Percentiles rank a stretch among this genome's conserved stretches.
These are phyloP conservation scores for Ammopiptanthus mongolicus DNA, from an alignment of 306 rosid genomes.

Conservation along the genomic window DNA sequence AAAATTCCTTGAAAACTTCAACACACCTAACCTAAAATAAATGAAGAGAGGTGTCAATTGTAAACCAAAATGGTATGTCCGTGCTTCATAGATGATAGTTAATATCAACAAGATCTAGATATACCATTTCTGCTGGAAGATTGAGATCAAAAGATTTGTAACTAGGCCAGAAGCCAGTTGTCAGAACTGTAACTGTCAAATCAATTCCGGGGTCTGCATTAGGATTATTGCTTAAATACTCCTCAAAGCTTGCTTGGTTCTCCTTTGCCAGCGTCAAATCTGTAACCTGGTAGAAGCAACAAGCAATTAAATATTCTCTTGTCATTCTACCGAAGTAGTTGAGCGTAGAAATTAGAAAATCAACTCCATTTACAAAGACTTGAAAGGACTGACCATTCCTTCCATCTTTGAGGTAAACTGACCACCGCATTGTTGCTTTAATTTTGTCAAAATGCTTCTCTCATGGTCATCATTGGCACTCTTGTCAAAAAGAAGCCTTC, in stretches of 20 bases:
- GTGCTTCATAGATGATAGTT: not conserved
- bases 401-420: constrained; percentile 92
- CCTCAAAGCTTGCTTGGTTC: constrained; percentile 78
- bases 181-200: constrained; percentile 85
- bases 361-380: constrained; percentile 1
- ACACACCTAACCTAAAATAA: constrained; percentile 69
- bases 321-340: not conserved
- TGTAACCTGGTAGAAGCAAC: constrained; percentile 61
- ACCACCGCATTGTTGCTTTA: constrained; percentile 86
- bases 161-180: constrained; percentile 97
- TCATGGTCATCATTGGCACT: constrained; percentile 92
- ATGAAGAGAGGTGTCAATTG: not conserved
- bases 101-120: constrained; percentile 8
- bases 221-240: constrained; percentile 52
- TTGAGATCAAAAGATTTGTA: constrained; percentile 90
- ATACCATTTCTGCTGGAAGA: constrained; percentile 95
- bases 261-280: constrained; percentile 93
- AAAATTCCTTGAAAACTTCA: constrained; percentile 87
- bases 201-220: constrained; percentile 75
- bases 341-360: not conserved
- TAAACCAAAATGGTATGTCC: not conserved
- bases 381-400: constrained; percentile 68
- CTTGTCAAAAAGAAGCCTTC: constrained; percentile 86
- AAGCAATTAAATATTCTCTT: not conserved
- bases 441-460: constrained; percentile 64